Percentiles rank a stretch among this genome's conserved stretches.
phyloP scores from a whole-genome alignment of 176 grass and related monocot genomes.

The Dendrocalamus sinicus region DNA sequence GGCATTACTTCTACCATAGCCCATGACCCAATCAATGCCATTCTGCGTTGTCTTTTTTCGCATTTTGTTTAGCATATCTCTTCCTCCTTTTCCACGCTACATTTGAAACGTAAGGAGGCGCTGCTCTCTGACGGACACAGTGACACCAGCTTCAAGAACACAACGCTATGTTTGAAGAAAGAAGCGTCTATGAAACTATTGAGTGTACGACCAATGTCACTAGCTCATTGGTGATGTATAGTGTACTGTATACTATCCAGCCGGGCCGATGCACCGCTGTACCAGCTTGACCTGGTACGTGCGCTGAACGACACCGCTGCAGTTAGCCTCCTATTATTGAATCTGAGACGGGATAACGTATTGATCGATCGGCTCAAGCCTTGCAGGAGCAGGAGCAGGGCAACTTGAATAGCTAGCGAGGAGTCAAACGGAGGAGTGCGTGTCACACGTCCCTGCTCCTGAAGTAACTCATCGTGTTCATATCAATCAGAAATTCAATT shows the following conservation, averaged over 20 bases:
- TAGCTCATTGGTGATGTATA: too few species aligned
- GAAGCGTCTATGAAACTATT: not conserved
- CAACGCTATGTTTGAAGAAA: too few species aligned
- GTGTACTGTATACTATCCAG: too few species aligned
- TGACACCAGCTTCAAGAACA: too few species aligned
- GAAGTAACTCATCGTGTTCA: not conserved
- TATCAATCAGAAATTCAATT: not conserved
- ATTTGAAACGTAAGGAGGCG: too few species aligned
- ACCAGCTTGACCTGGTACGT: not conserved
- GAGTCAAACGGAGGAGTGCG: not conserved
- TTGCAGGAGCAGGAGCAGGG: not conserved
- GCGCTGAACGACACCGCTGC: not conserved
- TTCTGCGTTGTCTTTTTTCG: not conserved
- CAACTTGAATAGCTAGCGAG: too few species aligned
- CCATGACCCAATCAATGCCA: not conserved
- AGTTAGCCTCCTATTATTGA: not conserved
- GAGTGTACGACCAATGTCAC: too few species aligned
- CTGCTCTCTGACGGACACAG: too few species aligned
- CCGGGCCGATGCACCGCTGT: too few species aligned
- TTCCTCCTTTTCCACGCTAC: too few species aligned
- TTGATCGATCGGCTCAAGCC: not conserved
- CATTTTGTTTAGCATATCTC: not conserved
- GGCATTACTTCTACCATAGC: not conserved
- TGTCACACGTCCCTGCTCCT: not conserved
- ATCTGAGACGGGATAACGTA: not conserved